Conservation (phyloP, 1,284 basidiomycete species). For the Coriolopsis trogii region DNA sequence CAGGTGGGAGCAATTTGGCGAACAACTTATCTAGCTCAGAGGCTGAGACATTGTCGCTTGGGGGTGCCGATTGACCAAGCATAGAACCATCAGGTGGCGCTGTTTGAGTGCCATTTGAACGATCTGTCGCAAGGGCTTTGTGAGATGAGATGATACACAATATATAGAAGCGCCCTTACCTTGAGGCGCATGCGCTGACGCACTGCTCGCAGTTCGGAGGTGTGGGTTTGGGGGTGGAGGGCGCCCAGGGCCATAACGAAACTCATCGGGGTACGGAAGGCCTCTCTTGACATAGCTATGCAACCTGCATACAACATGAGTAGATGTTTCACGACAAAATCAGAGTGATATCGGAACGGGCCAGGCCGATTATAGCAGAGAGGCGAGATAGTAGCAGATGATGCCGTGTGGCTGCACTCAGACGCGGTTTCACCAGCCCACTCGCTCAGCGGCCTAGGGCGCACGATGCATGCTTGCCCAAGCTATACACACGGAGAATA, state of each 20-base stretch:
- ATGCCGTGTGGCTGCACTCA: no score
- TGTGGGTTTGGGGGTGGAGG: slow-evolving; percentile 56
- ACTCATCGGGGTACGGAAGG: slow-evolving; percentile 68
- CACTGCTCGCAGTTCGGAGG: slow-evolving; percentile 32
- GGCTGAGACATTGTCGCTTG: slow-evolving; percentile 17
- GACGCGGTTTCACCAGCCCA: no score
- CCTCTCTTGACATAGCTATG: slow-evolving; percentile 67
- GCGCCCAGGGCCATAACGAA: slow-evolving; percentile 64
- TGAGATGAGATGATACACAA: not conserved
- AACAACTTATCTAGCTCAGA: slow-evolving; percentile 69
- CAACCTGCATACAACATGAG: slow-evolving; percentile 44
- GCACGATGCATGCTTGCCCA: no score
- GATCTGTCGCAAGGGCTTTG: not conserved
- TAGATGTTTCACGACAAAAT: not conserved
- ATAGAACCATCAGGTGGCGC: slow-evolving; percentile 3
- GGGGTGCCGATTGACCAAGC: not conserved
- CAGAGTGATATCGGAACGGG: no score
- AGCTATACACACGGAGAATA: not conserved
- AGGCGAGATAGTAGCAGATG: no score
- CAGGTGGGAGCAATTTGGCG: slow-evolving; percentile 46
- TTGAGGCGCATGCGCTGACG: slow-evolving; percentile 13
- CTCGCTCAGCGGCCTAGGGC: no score
- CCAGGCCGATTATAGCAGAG: no score
- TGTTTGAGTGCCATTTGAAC: not conserved
- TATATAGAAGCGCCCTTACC: slow-evolving; percentile 3